Base-by-base conservation (phyloP, 306 rosid genomes). In the Ochetophila trinervis region DNA sequence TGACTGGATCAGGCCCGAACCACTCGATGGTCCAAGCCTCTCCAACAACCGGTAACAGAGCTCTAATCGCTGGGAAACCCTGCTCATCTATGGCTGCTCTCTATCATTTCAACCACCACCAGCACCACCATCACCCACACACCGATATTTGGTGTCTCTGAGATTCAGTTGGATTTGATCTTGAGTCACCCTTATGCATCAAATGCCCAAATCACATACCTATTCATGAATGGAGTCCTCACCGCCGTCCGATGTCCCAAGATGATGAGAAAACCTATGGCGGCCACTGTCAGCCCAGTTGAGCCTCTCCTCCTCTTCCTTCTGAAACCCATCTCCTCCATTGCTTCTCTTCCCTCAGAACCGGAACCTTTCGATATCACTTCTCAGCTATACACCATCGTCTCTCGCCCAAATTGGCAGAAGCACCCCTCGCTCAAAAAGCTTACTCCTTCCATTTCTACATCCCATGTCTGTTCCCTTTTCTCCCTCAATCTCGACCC, bases 371-470 rank as follows among this genome's bases (percentile, higher is more conserved):
- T 36, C 22, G 77, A 85, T 66, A 64, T 90, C 18, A 32, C 84
- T 7, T 71, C 84, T 9, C 84, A 88, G 72, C 78, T 91, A 44
- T 72, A 69, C 76, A 37, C 75, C 70, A 68, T 88, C 35, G 85
- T 91, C 45, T 79, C 85, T 24, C 78, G 56, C 16, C 91, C 94
- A 9, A 71, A 83, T 65, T 88, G 97, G 96, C 84, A 68, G 47
- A 76, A 71, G 51, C 68, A 88, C 22, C 87, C 94, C 20, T 77
- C 85, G 11, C 69, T 88, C 11, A 52, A 77, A 5, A 53, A 63
- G 40, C 52, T 88, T 6, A 52, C 81, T 76, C 87, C 96, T 1
- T 73, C 74, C 51, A 63, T 91, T 15, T 74, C 89, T 67, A 77
- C 91, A 1, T 50, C 85, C 30, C 85, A 75, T 60, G 79, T 91